Evolutionary conservation across 768 basidiomycete species (phyloP), one percentile per base, ranked within the genome.

Genomic region (Zangia roseola): DNA sequence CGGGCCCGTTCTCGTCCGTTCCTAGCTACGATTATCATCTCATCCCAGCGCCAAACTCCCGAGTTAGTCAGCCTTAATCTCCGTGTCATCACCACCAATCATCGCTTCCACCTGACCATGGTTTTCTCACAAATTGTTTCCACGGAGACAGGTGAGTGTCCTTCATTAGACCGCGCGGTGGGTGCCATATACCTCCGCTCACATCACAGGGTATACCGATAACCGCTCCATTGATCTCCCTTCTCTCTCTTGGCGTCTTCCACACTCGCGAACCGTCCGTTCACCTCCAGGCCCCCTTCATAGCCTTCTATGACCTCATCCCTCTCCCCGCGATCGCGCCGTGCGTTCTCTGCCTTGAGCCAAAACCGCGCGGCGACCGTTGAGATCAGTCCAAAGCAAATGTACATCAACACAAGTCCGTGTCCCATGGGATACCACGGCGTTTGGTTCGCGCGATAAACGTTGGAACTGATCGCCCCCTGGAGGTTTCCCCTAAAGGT

Each of bases 191-290:
- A 28, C 31, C 31, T 31, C 14, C 14, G 10, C 26, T 3, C 28
- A 56, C 42, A 40, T 77, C 62, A 86, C 37, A 82, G 61, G 14
- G 71, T 80, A 64, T 89, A 90, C 57, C 82, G 72, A 62, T 88
- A 90, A 20, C 87, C 86, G 57, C 84, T 86, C 86, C 85, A 88
- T 39, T 69, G 66, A 64, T 89, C 86, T 2, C 86, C 86, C 69
- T 85, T 87, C 56, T 81, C 83, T 47, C 72, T 64, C 69, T 82
- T 85, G 36, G 84, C 86, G 2, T 86, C 84, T 17, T 72, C 82
- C 9, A 85, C 69, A 21, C 74, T 83, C 10, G 66, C 74, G 58
- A 74, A 86, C 35, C 73, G 70, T 14, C 83, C 83, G 47, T 86
- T 86, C 64, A 69, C 75, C 54, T 74, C 74, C 36, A 71, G 38